These are phyloP conservation scores for Chrysopogon serrulatus DNA, from an alignment of 176 grass and related monocot species.

Conservation along the genomic window DNA sequence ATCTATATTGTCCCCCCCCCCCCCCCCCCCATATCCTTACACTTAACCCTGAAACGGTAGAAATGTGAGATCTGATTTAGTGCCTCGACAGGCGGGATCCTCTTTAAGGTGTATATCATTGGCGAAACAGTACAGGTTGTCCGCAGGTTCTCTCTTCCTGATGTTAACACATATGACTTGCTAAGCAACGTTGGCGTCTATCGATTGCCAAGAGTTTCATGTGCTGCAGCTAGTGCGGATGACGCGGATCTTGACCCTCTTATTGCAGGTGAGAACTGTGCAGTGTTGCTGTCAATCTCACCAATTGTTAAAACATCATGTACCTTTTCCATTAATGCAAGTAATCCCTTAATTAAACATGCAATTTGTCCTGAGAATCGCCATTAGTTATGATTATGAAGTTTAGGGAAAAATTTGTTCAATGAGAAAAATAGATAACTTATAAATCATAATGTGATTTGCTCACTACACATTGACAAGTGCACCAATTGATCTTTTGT, in stretches of 20 bases:
- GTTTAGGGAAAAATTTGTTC: not conserved
- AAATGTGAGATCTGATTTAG: slow-evolving; percentile 21
- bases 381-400: not conserved
- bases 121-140: slow-evolving; percentile 63
- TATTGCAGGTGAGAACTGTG: slow-evolving; percentile 51
- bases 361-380: not conserved
- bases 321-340: not conserved
- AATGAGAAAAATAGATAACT: not conserved
- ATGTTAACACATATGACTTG: slow-evolving; percentile 50
- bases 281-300: not conserved
- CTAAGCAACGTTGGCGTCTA: slow-evolving; percentile 48
- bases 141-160: slow-evolving; percentile 67
- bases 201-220: slow-evolving; percentile 74
- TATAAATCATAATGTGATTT: slow-evolving; percentile 5
- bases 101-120: slow-evolving; percentile 87
- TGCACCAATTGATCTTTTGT: not conserved
- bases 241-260: slow-evolving; percentile 61
- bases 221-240: slow-evolving; percentile 69
- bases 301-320: not conserved
- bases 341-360: not conserved
- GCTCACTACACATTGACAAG: not conserved
- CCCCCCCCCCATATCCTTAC: no score
- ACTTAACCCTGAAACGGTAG: not conserved
- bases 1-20: no score
- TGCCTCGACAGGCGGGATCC: slow-evolving; percentile 54